Base-by-base conservation (phyloP, 306 rosid species). In the Lathyrus oleraceus region DNA sequence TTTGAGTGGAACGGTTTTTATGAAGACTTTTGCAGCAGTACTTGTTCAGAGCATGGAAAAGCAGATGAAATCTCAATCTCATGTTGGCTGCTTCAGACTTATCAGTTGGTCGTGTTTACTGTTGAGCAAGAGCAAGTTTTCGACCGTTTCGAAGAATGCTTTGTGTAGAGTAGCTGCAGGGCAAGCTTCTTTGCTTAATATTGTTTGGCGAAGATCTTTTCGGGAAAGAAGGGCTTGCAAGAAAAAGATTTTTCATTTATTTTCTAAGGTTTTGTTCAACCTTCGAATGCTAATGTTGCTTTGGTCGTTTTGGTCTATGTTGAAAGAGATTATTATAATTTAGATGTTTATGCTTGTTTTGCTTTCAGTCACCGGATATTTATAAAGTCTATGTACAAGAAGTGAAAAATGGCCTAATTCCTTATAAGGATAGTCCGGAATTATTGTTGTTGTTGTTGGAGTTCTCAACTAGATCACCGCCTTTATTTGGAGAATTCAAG, bases 41-140 rank as follows among this genome's bases (percentile, higher is more conserved):
- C 86, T 94, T 72, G 95, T 94, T 81, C 96, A 84, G 92, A 78
- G 54, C 63, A 88, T 91, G 97, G 99, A 94, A 52, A 94, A 82
- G 82, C 96, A 91, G 71, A 57, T 51, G 2, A 94, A 82, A 85
- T 74, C 73, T 47, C 95, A 85, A 70, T 86, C 97, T 20, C 79
- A 76, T 58, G 87, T 86, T 4, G 96, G 97, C 5, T 73, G 99
- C 80, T 79, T 78, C 57, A 86, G 92, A 44, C 95, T 94, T 78
- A 90, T 91, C 61, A 79, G 83, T 49, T 94, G 99, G 99, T 91
- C 99, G 8, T 84, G 92, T 67, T 76, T 87, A 7, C 97, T 94
- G 47, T 78, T 94, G 38, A 67, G 76, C 67, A 81, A 86, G 78
- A 91, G 97, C 63, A 81, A 82, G 76, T 94, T 94, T 64, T 75